Percentiles rank a stretch among this genome's conserved stretches.
Conservation (phyloP, 257 asterid species). For the Prunella vulgaris region DNA sequence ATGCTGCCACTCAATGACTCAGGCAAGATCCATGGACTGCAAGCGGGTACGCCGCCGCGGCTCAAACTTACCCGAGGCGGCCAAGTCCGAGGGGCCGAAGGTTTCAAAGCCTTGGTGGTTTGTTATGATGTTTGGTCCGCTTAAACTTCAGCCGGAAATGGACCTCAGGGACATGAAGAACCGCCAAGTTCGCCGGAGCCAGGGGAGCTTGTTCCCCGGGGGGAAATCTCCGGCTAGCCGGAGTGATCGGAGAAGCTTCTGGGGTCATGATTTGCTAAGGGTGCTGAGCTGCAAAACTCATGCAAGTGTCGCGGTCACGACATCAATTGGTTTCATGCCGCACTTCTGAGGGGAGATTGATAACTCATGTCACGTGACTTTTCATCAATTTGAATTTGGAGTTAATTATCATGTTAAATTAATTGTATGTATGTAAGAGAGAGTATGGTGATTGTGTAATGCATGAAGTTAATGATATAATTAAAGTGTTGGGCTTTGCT, state of each 20-base stretch:
- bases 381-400: not conserved
- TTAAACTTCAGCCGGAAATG: conserved; percentile 51
- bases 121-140: conserved; percentile 46
- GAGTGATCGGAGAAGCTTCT: conserved; percentile 26
- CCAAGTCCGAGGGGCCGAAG: not conserved
- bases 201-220: conserved; percentile 31
- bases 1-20: not conserved
- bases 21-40: conserved; percentile 16
- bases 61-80: too few species aligned
- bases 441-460: not conserved
- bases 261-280: conserved; percentile 41
- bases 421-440: too few species aligned
- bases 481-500: conserved; percentile 1
- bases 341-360: conserved; percentile 4
- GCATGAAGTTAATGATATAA: not conserved
- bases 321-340: conserved; percentile 39
- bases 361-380: not conserved
- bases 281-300: conserved; percentile 49
- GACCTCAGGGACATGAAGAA: conserved; percentile 51
- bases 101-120: conserved; percentile 37
- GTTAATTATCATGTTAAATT: not conserved
- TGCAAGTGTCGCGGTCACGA: conserved; percentile 46
- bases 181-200: conserved; percentile 49
- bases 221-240: not conserved
- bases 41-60: not conserved